Evolutionary conservation across 495 filamentous ascomycete genomes (phyloP).

Genomic region (Xylaria flabelliformis): DNA sequence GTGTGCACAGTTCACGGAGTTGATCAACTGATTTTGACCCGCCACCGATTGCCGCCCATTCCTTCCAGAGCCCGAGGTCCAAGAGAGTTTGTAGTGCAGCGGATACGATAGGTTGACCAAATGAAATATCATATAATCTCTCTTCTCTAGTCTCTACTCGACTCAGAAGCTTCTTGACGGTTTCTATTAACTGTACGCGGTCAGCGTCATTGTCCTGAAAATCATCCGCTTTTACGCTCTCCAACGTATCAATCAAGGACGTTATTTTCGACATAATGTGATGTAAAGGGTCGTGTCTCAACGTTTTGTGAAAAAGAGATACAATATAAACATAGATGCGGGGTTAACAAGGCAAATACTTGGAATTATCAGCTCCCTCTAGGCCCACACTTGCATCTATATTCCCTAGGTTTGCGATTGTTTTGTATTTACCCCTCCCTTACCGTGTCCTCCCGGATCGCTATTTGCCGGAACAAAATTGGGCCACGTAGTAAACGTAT

Average conservation of each 20-base stretch:
- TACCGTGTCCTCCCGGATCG: neutral
- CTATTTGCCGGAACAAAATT: neutral
- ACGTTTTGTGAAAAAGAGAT: neutral
- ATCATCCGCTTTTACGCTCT: conserved; percentile 27
- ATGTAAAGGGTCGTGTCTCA: neutral
- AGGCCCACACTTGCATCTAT: neutral
- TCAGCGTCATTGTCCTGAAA: conserved; percentile 29
- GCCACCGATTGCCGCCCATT: conserved; percentile 33
- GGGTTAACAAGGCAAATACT: neutral
- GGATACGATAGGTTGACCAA: conserved; percentile 28
- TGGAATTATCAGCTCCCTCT: neutral
- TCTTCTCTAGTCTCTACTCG: conserved; percentile 34
- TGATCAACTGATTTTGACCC: conserved; percentile 34
- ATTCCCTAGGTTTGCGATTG: neutral
- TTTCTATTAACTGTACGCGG: conserved; percentile 28
- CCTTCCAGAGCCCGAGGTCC: conserved; percentile 33
- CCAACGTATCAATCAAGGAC: conserved; percentile 23
- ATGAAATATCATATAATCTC: conserved; percentile 27
- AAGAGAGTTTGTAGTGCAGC: conserved; percentile 30
- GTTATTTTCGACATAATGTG: conserved; percentile 3
- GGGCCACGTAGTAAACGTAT: neutral
- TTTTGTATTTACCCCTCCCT: neutral
- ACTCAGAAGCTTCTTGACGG: conserved; percentile 31
- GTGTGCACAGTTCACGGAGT: conserved; percentile 26
- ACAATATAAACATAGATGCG: neutral